phyloP scores from a whole-genome alignment of 306 rosid genomes.

The Purshia tridentata region DNA sequence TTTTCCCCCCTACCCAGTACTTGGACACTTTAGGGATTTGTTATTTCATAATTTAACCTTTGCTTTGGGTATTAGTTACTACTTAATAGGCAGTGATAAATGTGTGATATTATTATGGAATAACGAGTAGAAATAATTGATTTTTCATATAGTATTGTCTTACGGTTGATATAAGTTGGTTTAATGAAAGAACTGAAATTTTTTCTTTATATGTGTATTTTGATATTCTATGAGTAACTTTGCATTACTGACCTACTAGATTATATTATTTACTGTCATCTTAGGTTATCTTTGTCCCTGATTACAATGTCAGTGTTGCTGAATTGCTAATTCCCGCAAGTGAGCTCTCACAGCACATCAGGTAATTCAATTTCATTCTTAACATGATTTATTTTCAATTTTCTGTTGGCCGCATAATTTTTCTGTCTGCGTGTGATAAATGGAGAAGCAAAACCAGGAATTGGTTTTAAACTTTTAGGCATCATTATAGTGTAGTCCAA shows the following conservation, averaged over 20 bases:
- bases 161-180: not conserved
- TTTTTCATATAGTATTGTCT: not conserved
- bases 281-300: conserved; percentile 94
- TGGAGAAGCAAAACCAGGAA: not conserved
- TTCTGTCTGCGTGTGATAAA: not conserved
- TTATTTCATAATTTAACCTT: too few relatives aligned
- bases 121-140: not conserved
- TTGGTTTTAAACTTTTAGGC: not conserved
- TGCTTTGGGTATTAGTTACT: too few relatives aligned
- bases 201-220: not conserved
- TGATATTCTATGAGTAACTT: conserved; percentile 2
- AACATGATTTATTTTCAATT: not conserved
- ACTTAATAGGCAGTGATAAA: too few relatives aligned
- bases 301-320: conserved; percentile 94
- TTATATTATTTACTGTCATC: not conserved
- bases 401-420: not conserved
- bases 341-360: conserved; percentile 96
- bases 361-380: conserved; percentile 40
- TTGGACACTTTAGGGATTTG: too few relatives aligned
- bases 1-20: not conserved
- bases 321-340: conserved; percentile 95
- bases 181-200: not conserved
- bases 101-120: too few relatives aligned
- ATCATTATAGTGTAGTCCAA: too few relatives aligned
- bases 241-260: not conserved